Percentiles rank a stretch among this genome's conserved stretches.
These are phyloP conservation scores for Suillus paluster DNA, from an alignment of 768 basidiomycete genomes.

Conservation along the genomic window DNA sequence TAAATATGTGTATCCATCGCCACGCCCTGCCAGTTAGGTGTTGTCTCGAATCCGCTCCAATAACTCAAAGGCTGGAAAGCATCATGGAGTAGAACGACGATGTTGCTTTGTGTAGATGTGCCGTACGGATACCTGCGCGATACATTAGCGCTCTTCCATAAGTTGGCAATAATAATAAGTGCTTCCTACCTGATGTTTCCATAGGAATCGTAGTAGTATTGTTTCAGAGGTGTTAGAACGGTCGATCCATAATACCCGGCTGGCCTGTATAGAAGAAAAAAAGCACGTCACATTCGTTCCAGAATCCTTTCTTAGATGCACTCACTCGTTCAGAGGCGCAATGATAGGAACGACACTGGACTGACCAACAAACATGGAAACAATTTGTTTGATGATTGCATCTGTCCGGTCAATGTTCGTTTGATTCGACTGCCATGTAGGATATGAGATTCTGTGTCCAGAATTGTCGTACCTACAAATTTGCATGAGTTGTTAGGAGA, in stretches of 20 bases:
- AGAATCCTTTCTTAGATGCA: background rate
- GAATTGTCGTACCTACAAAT: constrained; percentile 76
- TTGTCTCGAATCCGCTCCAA: constrained; percentile 66
- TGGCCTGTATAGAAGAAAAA: constrained; percentile 63
- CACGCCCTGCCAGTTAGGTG: constrained; percentile 63
- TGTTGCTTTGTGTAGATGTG: constrained; percentile 52
- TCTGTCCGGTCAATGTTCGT: constrained; percentile 72
- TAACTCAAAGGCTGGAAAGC: constrained; percentile 77
- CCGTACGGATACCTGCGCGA: constrained; percentile 44
- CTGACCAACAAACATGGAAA: constrained; percentile 59
- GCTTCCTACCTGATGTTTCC: constrained; percentile 64
- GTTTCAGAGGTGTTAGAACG: constrained; percentile 51
- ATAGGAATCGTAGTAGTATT: constrained; percentile 80
- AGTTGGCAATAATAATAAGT: background rate
- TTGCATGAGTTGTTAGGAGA: constrained; percentile 13
- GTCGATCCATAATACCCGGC: constrained; percentile 65
- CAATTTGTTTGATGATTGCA: constrained; percentile 64
- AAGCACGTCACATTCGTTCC: constrained; percentile 7
- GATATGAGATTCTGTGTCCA: constrained; percentile 62
- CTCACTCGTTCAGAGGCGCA: constrained; percentile 80
- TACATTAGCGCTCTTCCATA: constrained; percentile 7
- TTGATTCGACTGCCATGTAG: constrained; percentile 70
- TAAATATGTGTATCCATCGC: constrained; percentile 83
- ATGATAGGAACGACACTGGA: constrained; percentile 64
- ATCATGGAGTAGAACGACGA: constrained; percentile 72